These are phyloP conservation scores for Pleurotus salmoneostramineus DNA, from an alignment of 768 basidiomycete genomes.

Conservation along the genomic window DNA sequence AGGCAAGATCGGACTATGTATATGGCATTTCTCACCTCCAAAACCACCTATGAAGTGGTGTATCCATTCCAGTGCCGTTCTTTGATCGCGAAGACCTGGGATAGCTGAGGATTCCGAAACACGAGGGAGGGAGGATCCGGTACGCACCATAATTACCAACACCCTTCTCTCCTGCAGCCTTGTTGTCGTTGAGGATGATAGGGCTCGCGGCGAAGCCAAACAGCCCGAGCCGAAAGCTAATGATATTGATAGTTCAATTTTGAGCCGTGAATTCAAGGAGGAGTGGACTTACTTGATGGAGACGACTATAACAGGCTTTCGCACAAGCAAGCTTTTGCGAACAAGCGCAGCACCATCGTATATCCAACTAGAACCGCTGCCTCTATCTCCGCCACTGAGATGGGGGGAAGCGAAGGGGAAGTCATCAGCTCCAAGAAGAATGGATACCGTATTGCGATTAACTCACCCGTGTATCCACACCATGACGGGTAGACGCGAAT, in stretches of 20 bases:
- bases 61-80: conserved; percentile 61
- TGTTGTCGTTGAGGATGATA: conserved; percentile 66
- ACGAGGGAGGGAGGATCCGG: not conserved
- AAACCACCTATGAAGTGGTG: conserved; percentile 56
- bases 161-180: conserved; percentile 58
- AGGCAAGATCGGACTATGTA: not conserved
- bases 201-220: conserved; percentile 73
- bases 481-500: conserved; percentile 70
- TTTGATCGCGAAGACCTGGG: conserved; percentile 61
- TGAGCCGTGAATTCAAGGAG: not conserved
- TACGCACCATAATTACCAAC: conserved; percentile 70
- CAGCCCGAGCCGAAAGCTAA: conserved; percentile 72
- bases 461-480: conserved; percentile 83
- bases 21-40: conserved; percentile 37
- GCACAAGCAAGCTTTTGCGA: conserved; percentile 55
- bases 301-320: conserved; percentile 68
- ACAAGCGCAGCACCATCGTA: conserved; percentile 74
- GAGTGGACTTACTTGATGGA: conserved; percentile 62
- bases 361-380: conserved; percentile 74
- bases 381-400: conserved; percentile 64
- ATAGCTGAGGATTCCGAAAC: conserved; percentile 6
- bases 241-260: not conserved
- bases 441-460: conserved; percentile 5
- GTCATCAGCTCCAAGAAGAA: not conserved
- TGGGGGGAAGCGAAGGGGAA: conserved; percentile 6